phyloP scores from a whole-genome alignment of 2,329 filamentous ascomycete genomes.

The Colletotrichum sublineola region DNA sequence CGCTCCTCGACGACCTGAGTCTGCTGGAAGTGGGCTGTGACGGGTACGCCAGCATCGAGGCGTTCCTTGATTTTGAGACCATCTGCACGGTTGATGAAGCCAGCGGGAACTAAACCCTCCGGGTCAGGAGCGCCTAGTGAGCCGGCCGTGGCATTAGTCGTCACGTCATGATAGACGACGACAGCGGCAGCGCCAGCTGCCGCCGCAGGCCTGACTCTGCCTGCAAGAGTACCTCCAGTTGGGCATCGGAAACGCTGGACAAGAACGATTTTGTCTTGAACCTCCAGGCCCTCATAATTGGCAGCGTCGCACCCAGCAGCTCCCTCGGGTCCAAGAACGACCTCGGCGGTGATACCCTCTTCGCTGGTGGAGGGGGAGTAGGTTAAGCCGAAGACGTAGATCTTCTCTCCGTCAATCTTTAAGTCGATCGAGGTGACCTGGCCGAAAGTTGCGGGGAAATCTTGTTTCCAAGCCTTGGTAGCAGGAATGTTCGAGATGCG shows the following conservation, averaged over 20 bases:
- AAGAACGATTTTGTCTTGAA: conserved; percentile 51
- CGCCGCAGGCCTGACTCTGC: conserved; percentile 48
- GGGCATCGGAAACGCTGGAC: conserved; percentile 51
- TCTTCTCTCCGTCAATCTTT: conserved; percentile 45
- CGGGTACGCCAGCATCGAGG: conserved; percentile 55
- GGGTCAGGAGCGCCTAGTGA: conserved; percentile 48
- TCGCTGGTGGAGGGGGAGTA: conserved; percentile 62
- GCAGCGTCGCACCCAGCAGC: conserved; percentile 46
- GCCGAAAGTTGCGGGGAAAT: conserved; percentile 57
- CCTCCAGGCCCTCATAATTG: conserved; percentile 48
- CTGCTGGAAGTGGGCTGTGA: conserved; percentile 53
- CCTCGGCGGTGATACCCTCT: conserved; percentile 55
- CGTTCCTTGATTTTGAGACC: conserved; percentile 56
- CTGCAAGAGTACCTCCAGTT: conserved; percentile 50
- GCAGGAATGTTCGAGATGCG: conserved; percentile 56
- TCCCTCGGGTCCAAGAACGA: conserved; percentile 49
- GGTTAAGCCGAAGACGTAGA: conserved; percentile 53
- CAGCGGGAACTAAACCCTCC: conserved; percentile 49
- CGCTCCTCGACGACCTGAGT: conserved; percentile 55
- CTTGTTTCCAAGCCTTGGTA: conserved; percentile 59
- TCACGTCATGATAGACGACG: conserved; percentile 50
- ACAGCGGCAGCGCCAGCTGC: conserved; percentile 50
- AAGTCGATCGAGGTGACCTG: conserved; percentile 40
- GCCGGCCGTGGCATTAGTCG: conserved; percentile 50
- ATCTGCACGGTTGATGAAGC: conserved; percentile 53